Base-by-base conservation (phyloP, 257 asterid genomes). In the Solanum virginianum region DNA sequence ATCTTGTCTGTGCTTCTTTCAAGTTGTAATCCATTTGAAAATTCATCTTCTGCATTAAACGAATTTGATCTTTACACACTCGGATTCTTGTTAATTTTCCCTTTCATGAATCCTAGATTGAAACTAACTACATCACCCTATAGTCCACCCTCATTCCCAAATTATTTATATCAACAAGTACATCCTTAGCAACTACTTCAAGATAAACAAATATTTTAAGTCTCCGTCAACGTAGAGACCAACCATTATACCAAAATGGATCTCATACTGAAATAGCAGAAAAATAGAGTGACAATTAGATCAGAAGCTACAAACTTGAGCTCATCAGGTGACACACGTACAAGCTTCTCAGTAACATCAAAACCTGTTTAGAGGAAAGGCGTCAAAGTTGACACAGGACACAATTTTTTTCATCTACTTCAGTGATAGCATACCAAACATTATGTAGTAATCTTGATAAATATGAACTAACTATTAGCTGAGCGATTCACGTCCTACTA, bases 301-400 rank as follows among this genome's bases (percentile, higher is more conserved):
- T 95, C 98, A 86, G 94, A 88, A 41, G 97, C 97, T 87, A 93
- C 84, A 70, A 85, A 94, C 85, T 90, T 94, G 65, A 97, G 97
- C 91, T 95, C 99, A 71, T 95, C 98, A 20, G 99, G 98, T 81
- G 95, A 91, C 72, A 98, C 98, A 90, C 98, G 93, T 72, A 97
- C 91, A 86, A 97, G 97, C 84, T 89, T 92, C 93, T 95, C 99
- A 82, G 92, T 94, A 89, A 90, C 95, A 89, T 93, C 94, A 86
- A 97, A 72, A 96, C 98, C 98, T 96, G 95, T 80, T 87, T 83
- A 86, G 88, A 56, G 59, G 83, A 60, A 5, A 65, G 71, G 72
- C 53, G 84, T 16, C 60, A 51, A n/a, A 79, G 84, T 69, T 81
- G 70, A 84, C 72, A 70, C 82, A 51, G 36, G 36, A 16, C 26